Evolutionary conservation across 202 grass and related monocot genomes (phyloP).

Genomic region (Setaria italica): DNA sequence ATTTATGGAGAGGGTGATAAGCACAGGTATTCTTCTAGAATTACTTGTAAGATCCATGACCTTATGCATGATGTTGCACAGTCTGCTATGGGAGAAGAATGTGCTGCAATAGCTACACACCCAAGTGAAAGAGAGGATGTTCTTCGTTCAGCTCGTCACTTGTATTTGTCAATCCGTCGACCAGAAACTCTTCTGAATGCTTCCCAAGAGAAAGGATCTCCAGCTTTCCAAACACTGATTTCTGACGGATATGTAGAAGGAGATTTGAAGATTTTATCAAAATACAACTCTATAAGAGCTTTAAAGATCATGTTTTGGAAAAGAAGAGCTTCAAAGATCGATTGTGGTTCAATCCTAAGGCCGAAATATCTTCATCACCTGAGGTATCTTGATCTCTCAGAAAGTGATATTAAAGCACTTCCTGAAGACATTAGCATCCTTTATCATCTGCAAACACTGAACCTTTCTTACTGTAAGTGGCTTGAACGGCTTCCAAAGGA

Average conservation of each 20-base stretch:
- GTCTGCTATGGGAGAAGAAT: neutral
- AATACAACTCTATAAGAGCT: neutral
- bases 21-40: neutral
- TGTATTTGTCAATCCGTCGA: neutral
- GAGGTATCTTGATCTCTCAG: neutral
- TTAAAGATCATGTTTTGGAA: too few species aligned
- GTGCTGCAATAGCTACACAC: neutral
- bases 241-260: too few species aligned
- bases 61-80: slow-evolving; percentile 24
- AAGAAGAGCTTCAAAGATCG: too few species aligned
- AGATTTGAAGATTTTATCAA: neutral
- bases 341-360: neutral
- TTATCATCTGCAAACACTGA: neutral
- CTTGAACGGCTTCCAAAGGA: neutral
- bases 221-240: neutral
- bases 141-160: neutral
- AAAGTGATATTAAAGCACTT: neutral
- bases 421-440: neutral
- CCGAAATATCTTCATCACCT: slow-evolving; percentile 17
- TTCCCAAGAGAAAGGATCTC: too few species aligned
- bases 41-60: slow-evolving; percentile 15
- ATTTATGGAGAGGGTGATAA: too few species aligned
- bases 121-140: neutral
- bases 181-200: too few species aligned
- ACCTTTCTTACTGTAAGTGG: fast-evolving